Evolutionary conservation across 768 basidiomycete genomes (phyloP), one percentile per base, ranked within the genome.

Genomic region (Podaxis mareebaensis): DNA sequence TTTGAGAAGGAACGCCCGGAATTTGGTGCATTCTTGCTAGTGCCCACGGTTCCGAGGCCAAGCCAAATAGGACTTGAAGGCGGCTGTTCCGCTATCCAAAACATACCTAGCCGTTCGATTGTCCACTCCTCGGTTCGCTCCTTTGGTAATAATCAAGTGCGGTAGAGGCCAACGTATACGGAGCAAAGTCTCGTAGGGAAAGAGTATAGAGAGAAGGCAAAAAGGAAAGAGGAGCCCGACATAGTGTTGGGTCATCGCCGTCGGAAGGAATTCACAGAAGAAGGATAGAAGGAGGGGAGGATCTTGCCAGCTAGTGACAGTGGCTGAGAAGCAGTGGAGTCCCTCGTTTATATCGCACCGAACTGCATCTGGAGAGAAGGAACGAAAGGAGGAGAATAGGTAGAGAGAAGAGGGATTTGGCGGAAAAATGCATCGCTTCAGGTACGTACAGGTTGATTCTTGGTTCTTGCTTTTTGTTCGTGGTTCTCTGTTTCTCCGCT

Each of bases 181-280:
- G 40, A 56, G 55, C 42, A 44, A 55, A 55, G 46, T 28, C 39
- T 20, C 24, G 24, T 40, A 26, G 20, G 40, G 8, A 33, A 56
- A n/a, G 48, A 49, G 48, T n/a, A 42, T 26, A 36, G 33, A 30
- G 39, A 40, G 39, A 49, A 26, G 30, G 42, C 30, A 39, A 62
- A 63, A 57, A 63, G 61, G 61, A 55, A 63, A 40, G 54, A 57
- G 26, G 46, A 42, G 26, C 61, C 61, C 61, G 20, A 33, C 48
- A 28, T 15, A 39, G 54, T 30, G 36, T 63, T 39, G 36, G 48
- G 15, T 26, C 51, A 39, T 49, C 46, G 53, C 60, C 39, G 40
- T 55, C 44, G 42, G 30, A 49, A n/a, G 48, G 60, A 42, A 17
- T 53, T 53, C 28, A 52, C 38, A 38, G 59, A 60, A 60, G 59